A percentile compares a stretch with the other conserved stretches of the same genome.
These are phyloP conservation scores for Trichoderma gracile DNA, from an alignment of 2,329 filamentous ascomycete species.

Conservation along the genomic window DNA sequence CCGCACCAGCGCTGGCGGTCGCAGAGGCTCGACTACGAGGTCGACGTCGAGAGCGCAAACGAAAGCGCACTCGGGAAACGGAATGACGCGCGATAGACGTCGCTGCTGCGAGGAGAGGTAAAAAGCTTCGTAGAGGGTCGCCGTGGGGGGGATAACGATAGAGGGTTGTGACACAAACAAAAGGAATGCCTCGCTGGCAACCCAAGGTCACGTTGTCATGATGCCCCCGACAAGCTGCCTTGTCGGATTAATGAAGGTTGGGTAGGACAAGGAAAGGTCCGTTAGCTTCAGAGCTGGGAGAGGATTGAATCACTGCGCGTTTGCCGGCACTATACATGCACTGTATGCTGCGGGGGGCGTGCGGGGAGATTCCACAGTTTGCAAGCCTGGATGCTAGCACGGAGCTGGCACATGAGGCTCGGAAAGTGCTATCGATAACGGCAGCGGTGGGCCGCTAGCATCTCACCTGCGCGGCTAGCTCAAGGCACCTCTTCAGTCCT, in stretches of 20 bases:
- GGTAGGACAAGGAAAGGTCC: constrained; percentile 20
- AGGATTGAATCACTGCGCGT: constrained; percentile 23
- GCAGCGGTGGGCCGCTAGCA: not conserved
- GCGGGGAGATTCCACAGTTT: not conserved
- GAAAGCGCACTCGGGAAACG: not conserved
- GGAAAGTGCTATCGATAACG: constrained; percentile 25
- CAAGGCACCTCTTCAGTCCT: not conserved
- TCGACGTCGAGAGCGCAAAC: not conserved
- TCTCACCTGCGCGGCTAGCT: constrained; percentile 7
- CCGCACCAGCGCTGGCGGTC: constrained; percentile 1
- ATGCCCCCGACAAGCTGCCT: constrained; percentile 21
- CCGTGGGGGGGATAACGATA: constrained; percentile 2
- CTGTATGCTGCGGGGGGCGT: not conserved
- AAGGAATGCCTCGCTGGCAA: constrained; percentile 24
- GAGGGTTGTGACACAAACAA: constrained; percentile 9
- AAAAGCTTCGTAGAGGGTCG: constrained; percentile 4
- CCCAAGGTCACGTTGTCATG: constrained; percentile 25
- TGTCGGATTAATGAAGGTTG: constrained; percentile 18
- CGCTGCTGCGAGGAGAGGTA: not conserved
- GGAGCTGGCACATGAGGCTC: constrained; percentile 25
- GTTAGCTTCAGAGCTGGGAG: constrained; percentile 15
- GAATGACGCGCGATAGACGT: constrained; percentile 18
- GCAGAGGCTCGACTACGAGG: constrained; percentile 9
- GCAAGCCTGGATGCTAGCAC: not conserved
- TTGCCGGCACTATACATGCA: constrained; percentile 15